These are phyloP conservation scores for Aspergillus nidulans DNA, from an alignment of 495 filamentous ascomycete species.

Conservation along the genomic window DNA sequence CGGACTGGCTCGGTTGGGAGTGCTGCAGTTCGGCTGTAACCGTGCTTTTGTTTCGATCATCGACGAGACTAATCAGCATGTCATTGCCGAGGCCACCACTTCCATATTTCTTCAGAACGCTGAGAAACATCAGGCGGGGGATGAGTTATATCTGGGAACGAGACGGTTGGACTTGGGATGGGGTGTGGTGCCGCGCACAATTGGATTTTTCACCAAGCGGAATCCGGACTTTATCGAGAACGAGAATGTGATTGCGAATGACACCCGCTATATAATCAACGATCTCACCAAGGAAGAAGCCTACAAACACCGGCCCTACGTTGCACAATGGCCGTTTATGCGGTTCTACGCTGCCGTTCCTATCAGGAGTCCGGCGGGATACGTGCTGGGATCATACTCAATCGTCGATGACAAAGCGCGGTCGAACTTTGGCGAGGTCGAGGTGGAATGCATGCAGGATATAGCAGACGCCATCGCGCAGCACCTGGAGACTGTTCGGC, in stretches of 20 bases:
- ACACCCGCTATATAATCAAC: slow-evolving; percentile 43
- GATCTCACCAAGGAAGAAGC: slow-evolving; percentile 48
- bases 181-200: slow-evolving; percentile 47
- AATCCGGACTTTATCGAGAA: slow-evolving; percentile 20
- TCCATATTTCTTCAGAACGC: slow-evolving; percentile 43
- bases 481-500: slow-evolving; percentile 32
- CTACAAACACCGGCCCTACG: slow-evolving; percentile 42
- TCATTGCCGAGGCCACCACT: slow-evolving; percentile 59
- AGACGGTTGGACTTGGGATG: slow-evolving; percentile 37
- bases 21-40: slow-evolving; percentile 47
- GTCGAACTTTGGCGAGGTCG: slow-evolving; percentile 24
- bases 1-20: slow-evolving; percentile 59
- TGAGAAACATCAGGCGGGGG: slow-evolving; percentile 28
- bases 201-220: slow-evolving; percentile 29
- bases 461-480: slow-evolving; percentile 27
- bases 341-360: slow-evolving; percentile 64
- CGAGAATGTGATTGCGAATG: slow-evolving; percentile 22
- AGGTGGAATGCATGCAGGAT: slow-evolving; percentile 28
- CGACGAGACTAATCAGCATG: slow-evolving; percentile 52
- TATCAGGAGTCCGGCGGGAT: slow-evolving; percentile 52
- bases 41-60: slow-evolving; percentile 58
- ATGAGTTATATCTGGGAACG: slow-evolving; percentile 42
- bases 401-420: slow-evolving; percentile 54
- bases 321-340: slow-evolving; percentile 38
- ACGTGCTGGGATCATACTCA: slow-evolving; percentile 59